phyloP scores from a whole-genome alignment of 2,329 filamentous ascomycete genomes.

The Allantophomopsis cytisporea region DNA sequence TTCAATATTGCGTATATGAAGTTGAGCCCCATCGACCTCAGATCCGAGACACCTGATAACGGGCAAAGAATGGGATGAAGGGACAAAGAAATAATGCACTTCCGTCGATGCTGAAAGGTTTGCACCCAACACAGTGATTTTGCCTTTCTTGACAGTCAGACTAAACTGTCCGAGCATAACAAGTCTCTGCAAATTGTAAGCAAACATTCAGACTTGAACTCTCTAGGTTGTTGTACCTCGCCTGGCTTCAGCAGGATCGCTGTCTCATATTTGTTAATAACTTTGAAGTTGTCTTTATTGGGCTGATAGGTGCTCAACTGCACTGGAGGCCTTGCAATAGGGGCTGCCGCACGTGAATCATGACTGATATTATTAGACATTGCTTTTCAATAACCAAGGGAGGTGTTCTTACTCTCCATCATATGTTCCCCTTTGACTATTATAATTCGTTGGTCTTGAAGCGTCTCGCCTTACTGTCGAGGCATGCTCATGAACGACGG shows the following conservation, averaged over 20 bases:
- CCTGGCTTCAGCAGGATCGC: conserved; percentile 30
- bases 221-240: too few species aligned
- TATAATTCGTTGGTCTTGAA: too few species aligned
- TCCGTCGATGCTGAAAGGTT: conserved; percentile 34
- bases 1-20: conserved; percentile 37
- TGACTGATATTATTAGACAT: too few species aligned
- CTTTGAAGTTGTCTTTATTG: conserved; percentile 27
- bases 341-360: too few species aligned
- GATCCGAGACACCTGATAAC: conserved; percentile 37
- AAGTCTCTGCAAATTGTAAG: conserved; percentile 32
- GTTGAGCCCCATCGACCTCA: conserved; percentile 35
- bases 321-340: conserved; percentile 15
- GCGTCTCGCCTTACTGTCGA: too few species aligned
- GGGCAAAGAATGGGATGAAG: conserved; percentile 56
- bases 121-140: conserved; percentile 52
- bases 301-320: conserved; percentile 30
- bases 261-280: conserved; percentile 23
- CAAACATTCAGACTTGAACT: not conserved
- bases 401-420: conserved; percentile 1
- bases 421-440: too few species aligned
- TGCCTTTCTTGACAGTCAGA: conserved; percentile 44
- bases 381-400: too few species aligned
- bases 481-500: too few species aligned
- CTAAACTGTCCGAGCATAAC: conserved; percentile 56
- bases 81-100: conserved; percentile 46